Base-by-base conservation (phyloP, 768 basidiomycete genomes). In the Russula vinacea region DNA sequence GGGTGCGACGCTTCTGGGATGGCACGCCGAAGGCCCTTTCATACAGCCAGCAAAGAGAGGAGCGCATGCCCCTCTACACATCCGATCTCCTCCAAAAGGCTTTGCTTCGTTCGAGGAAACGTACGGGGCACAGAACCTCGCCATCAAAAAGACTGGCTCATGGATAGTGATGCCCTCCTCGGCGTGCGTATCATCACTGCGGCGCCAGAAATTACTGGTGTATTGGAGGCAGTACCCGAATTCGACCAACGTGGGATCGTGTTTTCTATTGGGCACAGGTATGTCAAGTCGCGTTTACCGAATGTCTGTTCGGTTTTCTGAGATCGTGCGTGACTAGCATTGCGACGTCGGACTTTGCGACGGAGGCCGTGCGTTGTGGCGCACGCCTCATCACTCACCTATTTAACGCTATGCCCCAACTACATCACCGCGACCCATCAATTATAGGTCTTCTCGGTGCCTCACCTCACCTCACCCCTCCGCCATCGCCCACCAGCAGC, bases 11-110 rank as follows among this genome's bases (percentile, higher is more conserved):
- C 74, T 93, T 3, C 82, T 95, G 14, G 94, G 94, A 32, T 95
- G 90, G 88, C 94, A 96, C 68, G 90, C 83, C 32, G 94, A 96
- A 75, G 94, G 94, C 0, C 93, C 94, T 0, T 95, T 94, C 78
- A 80, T 94, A 49, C 87, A 92, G 60, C 76, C 84, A 45, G 80
- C 81, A n/a, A 93, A 93, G 73, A 85, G 89, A 50, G 94, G 94
- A 2, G 91, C 90, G 2, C 94, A 96, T 72, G 81, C 88, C 1
- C 83, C 84, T 3, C 78, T 83, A 3, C 84, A 84, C 74, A 83
- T 92, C 35, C 73, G 83, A 29, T 68, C 81, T 26, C 90, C 91
- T 0, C 77, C 79, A 1, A 78, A 83, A n/a, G 87, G 88, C 6
- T 81, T 85, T 65, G 75, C 76, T 29, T 80, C 88, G 1, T 87